A percentile compares a stretch with the other conserved stretches of the same genome.
phyloP scores from a whole-genome alignment of 495 filamentous ascomycete species.

The Lasiosphaeria ovina region DNA sequence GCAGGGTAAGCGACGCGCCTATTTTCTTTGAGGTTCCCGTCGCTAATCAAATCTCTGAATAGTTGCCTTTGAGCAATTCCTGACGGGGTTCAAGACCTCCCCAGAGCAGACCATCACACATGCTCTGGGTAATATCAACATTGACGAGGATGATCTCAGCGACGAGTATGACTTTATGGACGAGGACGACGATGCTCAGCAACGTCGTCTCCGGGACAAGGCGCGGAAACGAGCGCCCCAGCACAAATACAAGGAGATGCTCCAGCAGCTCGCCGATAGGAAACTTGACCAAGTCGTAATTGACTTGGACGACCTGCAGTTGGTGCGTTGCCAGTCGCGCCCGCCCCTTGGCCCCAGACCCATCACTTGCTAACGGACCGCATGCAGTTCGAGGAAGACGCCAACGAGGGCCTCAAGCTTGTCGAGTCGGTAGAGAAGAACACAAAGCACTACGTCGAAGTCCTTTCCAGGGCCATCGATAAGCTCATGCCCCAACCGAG shows the following conservation, averaged over 20 bases:
- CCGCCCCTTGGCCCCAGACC: conserved; percentile 7
- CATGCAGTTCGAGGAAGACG: conserved; percentile 67
- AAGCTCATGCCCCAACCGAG: conserved; percentile 78
- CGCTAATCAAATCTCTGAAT: conserved; percentile 13
- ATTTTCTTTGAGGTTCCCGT: conserved; percentile 2
- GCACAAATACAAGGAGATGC: conserved; percentile 85
- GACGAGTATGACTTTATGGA: conserved; percentile 97
- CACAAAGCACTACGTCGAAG: conserved; percentile 91
- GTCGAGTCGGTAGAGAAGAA: conserved; percentile 85
- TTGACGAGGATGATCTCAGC: conserved; percentile 83
- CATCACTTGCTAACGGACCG: background rate
- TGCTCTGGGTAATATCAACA: conserved; percentile 77
- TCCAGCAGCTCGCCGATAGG: conserved; percentile 85
- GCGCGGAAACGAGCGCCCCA: conserved; percentile 53
- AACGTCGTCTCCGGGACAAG: conserved; percentile 45
- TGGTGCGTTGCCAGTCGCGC: conserved; percentile 46
- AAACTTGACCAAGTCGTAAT: conserved; percentile 71
- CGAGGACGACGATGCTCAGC: conserved; percentile 64
- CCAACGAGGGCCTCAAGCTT: conserved; percentile 69
- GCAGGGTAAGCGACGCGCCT: conserved; percentile 53
- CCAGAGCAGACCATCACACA: conserved; percentile 69
- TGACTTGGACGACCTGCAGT: conserved; percentile 82
- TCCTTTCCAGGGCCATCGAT: conserved; percentile 85
- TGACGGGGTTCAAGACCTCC: conserved; percentile 82
- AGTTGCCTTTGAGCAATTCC: conserved; percentile 86